A percentile compares a stretch with the other conserved stretches of the same genome.
Evolutionary conservation across 1,284 basidiomycete species (phyloP).

Genomic region (Porogramme epimiltina): DNA sequence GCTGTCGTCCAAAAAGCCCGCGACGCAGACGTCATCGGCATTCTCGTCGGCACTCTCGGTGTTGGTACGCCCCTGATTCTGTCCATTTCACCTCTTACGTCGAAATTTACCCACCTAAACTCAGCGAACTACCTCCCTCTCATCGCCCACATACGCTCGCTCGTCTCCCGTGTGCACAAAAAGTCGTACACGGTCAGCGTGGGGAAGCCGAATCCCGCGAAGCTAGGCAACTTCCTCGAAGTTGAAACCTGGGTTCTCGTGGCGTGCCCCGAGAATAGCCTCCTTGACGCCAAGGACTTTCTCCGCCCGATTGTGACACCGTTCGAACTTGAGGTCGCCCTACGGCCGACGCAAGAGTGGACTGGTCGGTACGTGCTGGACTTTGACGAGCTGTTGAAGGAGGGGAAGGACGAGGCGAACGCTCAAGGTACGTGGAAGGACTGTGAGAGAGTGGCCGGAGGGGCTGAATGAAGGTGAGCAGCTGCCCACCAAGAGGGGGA

Average conservation of each 20-base stretch:
- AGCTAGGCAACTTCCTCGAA: constrained; percentile 95
- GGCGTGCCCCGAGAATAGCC: constrained; percentile 92
- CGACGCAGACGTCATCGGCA: constrained; percentile 93
- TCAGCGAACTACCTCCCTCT: constrained; percentile 79
- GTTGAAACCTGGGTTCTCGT: constrained; percentile 96
- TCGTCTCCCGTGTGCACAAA: constrained; percentile 69
- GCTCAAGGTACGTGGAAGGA: too few species aligned
- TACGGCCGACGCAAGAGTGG: constrained; percentile 73
- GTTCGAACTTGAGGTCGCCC: constrained; percentile 86
- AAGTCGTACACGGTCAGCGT: constrained; percentile 96
- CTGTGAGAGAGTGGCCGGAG: too few species aligned
- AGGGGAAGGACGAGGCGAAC: constrained; percentile 22
- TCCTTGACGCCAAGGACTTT: constrained; percentile 91
- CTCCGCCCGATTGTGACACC: constrained; percentile 92
- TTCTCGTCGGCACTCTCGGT: constrained; percentile 94
- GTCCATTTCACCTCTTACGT: too few species aligned
- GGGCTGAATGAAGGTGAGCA: too few species aligned
- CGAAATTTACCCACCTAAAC: not conserved
- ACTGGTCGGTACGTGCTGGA: constrained; percentile 82
- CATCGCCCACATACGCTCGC: constrained; percentile 72
- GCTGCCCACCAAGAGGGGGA: constrained; percentile 24
- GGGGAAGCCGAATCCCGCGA: constrained; percentile 94
- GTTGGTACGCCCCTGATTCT: constrained; percentile 58
- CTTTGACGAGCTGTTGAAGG: constrained; percentile 70
- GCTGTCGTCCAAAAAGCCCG: constrained; percentile 87